These are phyloP conservation scores for Calonectria montana DNA, from an alignment of 2,329 filamentous ascomycete species.

Conservation along the genomic window DNA sequence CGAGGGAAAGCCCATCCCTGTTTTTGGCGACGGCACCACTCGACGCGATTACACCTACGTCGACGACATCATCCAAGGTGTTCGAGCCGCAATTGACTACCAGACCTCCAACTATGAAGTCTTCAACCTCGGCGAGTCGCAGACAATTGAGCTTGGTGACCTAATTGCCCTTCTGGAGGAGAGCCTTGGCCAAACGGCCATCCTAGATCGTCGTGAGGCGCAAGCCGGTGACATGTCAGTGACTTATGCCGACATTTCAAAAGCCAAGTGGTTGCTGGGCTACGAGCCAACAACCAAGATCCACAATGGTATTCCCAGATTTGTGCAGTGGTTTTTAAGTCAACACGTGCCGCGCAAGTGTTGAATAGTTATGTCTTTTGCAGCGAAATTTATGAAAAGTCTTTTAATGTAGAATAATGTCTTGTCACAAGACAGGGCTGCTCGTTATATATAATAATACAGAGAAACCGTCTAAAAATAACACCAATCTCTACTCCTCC, in stretches of 20 bases:
- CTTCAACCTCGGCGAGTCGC: constrained; percentile 40
- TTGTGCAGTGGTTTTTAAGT: constrained; percentile 34
- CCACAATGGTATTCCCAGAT: constrained; percentile 31
- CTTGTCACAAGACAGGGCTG: no score
- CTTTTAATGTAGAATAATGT: no score
- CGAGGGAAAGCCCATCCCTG: constrained; percentile 36
- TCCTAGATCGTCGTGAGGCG: constrained; percentile 29
- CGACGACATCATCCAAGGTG: constrained; percentile 38
- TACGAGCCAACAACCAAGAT: constrained; percentile 36
- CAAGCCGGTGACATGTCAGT: constrained; percentile 38
- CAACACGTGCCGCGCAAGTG: constrained; percentile 9
- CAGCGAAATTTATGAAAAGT: no score
- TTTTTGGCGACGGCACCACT: constrained; percentile 38
- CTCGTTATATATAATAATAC: no score
- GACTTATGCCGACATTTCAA: constrained; percentile 37
- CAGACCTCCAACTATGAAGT: constrained; percentile 31
- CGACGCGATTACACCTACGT: constrained; percentile 41
- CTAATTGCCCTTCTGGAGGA: constrained; percentile 35
- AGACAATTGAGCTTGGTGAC: constrained; percentile 34
- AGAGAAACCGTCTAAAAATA: no score
- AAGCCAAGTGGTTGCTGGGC: constrained; percentile 30
- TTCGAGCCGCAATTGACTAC: constrained; percentile 36
- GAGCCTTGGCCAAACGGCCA: constrained; percentile 30
- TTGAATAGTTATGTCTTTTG: no score
- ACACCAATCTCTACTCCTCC: no score